Evolutionary conservation across 805 yeast genomes (phyloP), one percentile per base, ranked within the genome.

Genomic region (Pichia occidentalis): DNA sequence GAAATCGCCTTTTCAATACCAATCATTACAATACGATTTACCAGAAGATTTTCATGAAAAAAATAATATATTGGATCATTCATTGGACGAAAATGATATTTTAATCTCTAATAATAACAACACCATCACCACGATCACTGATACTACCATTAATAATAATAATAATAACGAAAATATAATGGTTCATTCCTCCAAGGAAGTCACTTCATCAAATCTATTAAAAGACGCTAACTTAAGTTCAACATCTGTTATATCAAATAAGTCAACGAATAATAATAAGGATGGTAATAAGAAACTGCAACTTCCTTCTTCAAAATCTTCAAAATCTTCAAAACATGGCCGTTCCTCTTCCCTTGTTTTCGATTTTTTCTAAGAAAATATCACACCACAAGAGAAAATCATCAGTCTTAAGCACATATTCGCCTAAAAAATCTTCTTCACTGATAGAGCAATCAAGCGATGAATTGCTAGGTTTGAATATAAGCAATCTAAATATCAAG

Each of bases 1-100:
- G 9, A 48, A 46, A 34, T 52, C 46, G 34, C 64, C 63, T 7
- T 60, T 60, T 44, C 57, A 58, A 36, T 60, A 54, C 44, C 61
- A 60, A 39, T 45, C 61, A 14, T 39, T 53, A 28, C 38, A 43
- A 2, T 60, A 60, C 39, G 64, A 60, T 29, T 47, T 58, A n/a
- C 59, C 63, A 9, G 50, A 53, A 22, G 47, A 52, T 28, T 53
- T 54, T 31, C 59, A 41, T 32, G n/a, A 24, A 25, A 20, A 31
- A 5, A 45, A 26, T 27, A 34, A 17, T 36, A 31, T 36, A 13
- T 37, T 29, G 28, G 33, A 19, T 19, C 23, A 22, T 24, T 10
- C 14, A 19, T 16, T 7, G 7, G 16, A 24, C 20, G 34, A 24
- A 11, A n/a, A 29, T 10, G 8, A n/a, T n/a, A 14, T 17, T 12